Evolutionary conservation across 805 yeast genomes (phyloP), one percentile per base, ranked within the genome.

Genomic region (Ogataea saltuana): DNA sequence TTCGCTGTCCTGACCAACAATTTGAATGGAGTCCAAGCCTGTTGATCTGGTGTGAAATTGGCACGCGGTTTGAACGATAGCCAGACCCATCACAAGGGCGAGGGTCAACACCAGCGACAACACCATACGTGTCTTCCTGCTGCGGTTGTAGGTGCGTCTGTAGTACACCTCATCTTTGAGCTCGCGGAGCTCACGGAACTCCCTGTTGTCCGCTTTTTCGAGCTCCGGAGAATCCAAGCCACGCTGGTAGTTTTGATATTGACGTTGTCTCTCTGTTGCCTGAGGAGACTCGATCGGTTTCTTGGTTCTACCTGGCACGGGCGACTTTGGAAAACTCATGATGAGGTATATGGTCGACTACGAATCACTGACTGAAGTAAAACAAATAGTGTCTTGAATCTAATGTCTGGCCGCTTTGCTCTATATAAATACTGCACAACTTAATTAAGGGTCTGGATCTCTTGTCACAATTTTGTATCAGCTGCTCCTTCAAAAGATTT

Each of bases 201-300:
- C 30, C 13, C 16, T 10, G 32, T 29, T 26, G 21, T 40, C 45
- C 10, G 32, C 43, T 16, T 46, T 46, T 19, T 42, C 46, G 26
- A 40, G 46, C 15, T 40, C 45, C 3, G 50, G 50, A 2, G 45
- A 46, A 17, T 23, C 42, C 6, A 34, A 27, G n/a, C 35, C 23
- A 5, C 44, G 20, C 20, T 20, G 33, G 32, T 33, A 39, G 23
- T 37, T 35, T 17, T 32, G 37, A 41, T 46, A 46, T 15, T 46
- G 50, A 11, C 50, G 46, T 37, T 46, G 50, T 40, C 50, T 42
- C 31, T 46, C 50, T 6, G 47, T 21, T 8, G 50, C 50, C 3
- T 42, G 40, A 12, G 44, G 44, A 4, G 50, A 46, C 39, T 46
- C 50, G 32, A 43, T 29, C 4, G 44, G 43, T 13, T 21, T 46